A percentile compares a stretch with the other conserved stretches of the same genome.
These are phyloP conservation scores for Phragmites australis DNA, from an alignment of 176 grass and related monocot species.

Conservation along the genomic window DNA sequence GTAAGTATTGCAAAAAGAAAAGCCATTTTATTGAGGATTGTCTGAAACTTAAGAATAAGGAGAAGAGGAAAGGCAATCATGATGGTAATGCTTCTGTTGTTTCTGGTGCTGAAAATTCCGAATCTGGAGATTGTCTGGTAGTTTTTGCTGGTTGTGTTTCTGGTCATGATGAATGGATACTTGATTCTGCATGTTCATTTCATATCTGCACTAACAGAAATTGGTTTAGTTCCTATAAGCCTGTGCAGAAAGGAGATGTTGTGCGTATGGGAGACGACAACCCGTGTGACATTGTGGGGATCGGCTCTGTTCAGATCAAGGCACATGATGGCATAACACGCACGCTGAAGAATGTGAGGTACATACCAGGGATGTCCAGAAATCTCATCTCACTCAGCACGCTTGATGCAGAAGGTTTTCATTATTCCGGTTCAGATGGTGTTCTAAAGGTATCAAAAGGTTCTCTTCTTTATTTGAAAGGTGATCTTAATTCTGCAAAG, in stretches of 20 bases:
- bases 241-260: neutral
- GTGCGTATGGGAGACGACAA: neutral
- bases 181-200: constrained; percentile 18
- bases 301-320: constrained; percentile 9
- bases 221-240: constrained; percentile 5
- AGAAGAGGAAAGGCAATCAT: neutral
- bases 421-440: neutral
- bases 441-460: neutral
- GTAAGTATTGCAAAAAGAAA: constrained; percentile 22
- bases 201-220: neutral
- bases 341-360: neutral
- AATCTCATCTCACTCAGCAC: constrained; percentile 35
- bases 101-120: neutral
- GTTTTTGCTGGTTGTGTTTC: no score
- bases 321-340: neutral
- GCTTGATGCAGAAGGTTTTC: constrained; percentile 1
- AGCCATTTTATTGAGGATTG: neutral
- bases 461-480: neutral
- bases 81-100: neutral
- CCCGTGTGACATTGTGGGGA: neutral
- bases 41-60: constrained; percentile 20
- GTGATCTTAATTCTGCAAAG: neutral
- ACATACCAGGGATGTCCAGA: neutral
- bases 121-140: neutral
- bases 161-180: neutral